Conservation (phyloP, 768 basidiomycete species). For the Nidula microcarpa region DNA sequence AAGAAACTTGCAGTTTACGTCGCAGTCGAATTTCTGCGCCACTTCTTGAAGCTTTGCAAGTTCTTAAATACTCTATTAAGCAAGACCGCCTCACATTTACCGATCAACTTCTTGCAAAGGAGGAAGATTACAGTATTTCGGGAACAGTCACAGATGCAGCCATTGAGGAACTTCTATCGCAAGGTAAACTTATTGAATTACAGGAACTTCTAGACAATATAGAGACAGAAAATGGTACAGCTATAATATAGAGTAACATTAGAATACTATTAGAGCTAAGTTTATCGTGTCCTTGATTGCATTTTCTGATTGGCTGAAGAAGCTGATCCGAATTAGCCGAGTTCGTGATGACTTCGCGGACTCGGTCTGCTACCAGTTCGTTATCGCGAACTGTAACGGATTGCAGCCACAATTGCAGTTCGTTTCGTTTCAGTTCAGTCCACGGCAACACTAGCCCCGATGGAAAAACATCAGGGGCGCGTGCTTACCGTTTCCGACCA, state of each 20-base stretch:
- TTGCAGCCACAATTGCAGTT: background rate
- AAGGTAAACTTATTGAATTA: background rate
- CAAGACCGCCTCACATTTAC: background rate
- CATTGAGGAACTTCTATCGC: background rate
- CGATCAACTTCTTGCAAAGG: background rate
- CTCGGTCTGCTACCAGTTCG: background rate
- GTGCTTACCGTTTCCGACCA: too few species aligned
- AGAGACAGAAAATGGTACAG: background rate
- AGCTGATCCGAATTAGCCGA: background rate
- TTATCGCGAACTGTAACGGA: background rate
- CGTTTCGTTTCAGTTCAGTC: background rate
- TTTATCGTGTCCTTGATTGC: background rate
- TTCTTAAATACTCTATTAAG: constrained; percentile 18
- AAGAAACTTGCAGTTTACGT: constrained; percentile 19
- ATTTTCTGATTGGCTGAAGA: background rate
- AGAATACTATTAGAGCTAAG: background rate
- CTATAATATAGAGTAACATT: background rate
- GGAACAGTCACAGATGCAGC: background rate
- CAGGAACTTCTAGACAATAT: background rate
- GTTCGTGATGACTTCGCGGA: background rate
- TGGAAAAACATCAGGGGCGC: too few species aligned
- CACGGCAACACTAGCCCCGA: background rate
- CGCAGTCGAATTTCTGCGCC: constrained; percentile 12
- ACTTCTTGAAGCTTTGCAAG: constrained; percentile 22
- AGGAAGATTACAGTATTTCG: background rate